Percentiles rank a stretch among this genome's conserved stretches.
Evolutionary conservation across 306 rosid species (phyloP).

Genomic region (Prunus kanzakura): DNA sequence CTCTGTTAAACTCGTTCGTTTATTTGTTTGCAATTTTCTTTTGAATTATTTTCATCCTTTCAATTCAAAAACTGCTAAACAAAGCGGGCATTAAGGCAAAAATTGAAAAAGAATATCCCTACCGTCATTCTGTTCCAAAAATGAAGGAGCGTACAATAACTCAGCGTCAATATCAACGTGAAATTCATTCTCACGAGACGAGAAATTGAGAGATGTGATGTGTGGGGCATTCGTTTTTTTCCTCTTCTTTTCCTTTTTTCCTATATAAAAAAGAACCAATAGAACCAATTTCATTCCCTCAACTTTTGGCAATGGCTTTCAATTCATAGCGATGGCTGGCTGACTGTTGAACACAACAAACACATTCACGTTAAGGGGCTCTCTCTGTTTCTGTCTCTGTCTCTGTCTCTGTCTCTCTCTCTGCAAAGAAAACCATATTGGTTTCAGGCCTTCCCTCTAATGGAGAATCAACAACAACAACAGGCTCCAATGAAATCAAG

Average conservation of each 20-base stretch:
- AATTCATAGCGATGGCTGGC: background rate
- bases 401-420: background rate
- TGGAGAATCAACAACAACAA: constrained; percentile 42
- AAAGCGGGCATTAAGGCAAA: background rate
- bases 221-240: background rate
- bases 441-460: constrained; percentile 7
- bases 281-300: constrained; percentile 30
- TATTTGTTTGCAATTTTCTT: background rate
- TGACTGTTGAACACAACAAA: constrained; percentile 10
- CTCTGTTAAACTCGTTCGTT: background rate
- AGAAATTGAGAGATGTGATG: constrained; percentile 16
- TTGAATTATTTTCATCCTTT: background rate
- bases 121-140: constrained; percentile 12
- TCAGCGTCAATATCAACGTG: constrained; percentile 11
- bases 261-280: constrained; percentile 33
- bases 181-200: constrained; percentile 23
- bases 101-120: background rate
- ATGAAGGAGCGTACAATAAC: background rate
- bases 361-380: constrained; percentile 21
- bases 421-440: background rate
- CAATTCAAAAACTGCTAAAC: background rate
- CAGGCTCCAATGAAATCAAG: constrained; percentile 39
- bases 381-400: background rate
- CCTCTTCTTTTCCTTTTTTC: background rate
- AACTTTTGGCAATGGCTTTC: constrained; percentile 25